Conservation (phyloP, 352 stramenopile species). For the Phytopythium mirpurense region DNA sequence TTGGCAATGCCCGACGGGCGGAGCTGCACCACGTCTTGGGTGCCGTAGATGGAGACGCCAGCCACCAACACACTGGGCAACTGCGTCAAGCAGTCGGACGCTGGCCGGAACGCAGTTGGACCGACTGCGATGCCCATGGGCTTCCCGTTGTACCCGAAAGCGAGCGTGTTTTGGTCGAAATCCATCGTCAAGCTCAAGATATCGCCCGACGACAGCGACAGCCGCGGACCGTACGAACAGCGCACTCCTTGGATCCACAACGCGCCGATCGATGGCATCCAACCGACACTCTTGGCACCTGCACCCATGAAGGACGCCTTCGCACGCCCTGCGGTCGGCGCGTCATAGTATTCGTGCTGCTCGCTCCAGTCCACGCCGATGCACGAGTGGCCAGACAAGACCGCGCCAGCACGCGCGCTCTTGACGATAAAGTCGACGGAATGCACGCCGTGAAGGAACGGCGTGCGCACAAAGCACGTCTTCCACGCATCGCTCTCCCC, state of each 20-base stretch:
- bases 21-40: conserved; percentile 70
- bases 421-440: conserved; percentile 78
- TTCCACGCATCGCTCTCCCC: conserved; percentile 55
- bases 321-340: neutral
- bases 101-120: conserved; percentile 25
- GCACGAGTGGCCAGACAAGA: conserved; percentile 69
- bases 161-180: conserved; percentile 67
- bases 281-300: conserved; percentile 52
- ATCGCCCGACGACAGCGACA: conserved; percentile 49
- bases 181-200: conserved; percentile 71
- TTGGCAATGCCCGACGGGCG: conserved; percentile 63
- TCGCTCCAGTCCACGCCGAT: conserved; percentile 62
- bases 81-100: conserved; percentile 19
- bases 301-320: conserved; percentile 51
- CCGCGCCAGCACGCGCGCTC: conserved; percentile 51
- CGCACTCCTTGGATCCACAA: conserved; percentile 67
- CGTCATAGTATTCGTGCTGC: neutral
- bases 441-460: conserved; percentile 64
- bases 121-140: conserved; percentile 54
- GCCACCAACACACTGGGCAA: conserved; percentile 37
- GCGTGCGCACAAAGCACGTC: conserved; percentile 55
- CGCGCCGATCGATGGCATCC: conserved; percentile 79
- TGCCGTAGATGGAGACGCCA: conserved; percentile 66
- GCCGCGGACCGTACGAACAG: conserved; percentile 39
- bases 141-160: conserved; percentile 69